Conservation (phyloP, 352 stramenopile species). For the Pythium biforme region DNA sequence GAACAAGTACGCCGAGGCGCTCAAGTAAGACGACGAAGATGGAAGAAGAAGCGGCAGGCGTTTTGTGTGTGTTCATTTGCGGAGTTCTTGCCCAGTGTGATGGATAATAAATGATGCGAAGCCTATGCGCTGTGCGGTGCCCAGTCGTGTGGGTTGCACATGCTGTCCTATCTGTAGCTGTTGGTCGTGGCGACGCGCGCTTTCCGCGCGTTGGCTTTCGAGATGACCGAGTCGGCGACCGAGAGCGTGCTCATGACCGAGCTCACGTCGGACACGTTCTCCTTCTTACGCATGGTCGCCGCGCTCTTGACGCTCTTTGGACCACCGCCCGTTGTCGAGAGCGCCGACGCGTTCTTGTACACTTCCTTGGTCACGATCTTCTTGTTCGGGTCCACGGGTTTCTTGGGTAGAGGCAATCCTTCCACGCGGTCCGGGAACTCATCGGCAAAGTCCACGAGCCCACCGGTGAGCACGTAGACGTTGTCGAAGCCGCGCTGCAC, state of each 20-base stretch:
- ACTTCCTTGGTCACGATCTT: slow-evolving; percentile 47
- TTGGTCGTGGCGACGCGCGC: slow-evolving; percentile 37
- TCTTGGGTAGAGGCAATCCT: slow-evolving; percentile 52
- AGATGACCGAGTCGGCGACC: slow-evolving; percentile 77
- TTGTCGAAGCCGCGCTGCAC: slow-evolving; percentile 85
- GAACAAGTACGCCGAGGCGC: slow-evolving; percentile 56
- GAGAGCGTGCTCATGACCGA: slow-evolving; percentile 60
- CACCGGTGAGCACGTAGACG: slow-evolving; percentile 75
- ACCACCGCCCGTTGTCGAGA: slow-evolving; percentile 29
- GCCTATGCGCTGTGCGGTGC: background rate
- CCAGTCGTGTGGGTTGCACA: background rate
- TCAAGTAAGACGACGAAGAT: slow-evolving; percentile 22
- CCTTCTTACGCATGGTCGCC: slow-evolving; percentile 43
- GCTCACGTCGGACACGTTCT: slow-evolving; percentile 50
- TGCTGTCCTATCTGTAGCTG: slow-evolving; percentile 55
- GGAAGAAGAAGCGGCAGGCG: background rate
- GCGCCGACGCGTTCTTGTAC: slow-evolving; percentile 48
- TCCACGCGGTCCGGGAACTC: slow-evolving; percentile 66
- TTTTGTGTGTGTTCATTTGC: background rate
- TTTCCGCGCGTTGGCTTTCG: slow-evolving; percentile 66
- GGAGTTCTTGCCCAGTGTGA: background rate
- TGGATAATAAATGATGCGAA: slow-evolving; percentile 3
- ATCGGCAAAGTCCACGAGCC: slow-evolving; percentile 63
- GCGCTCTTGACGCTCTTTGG: slow-evolving; percentile 58
- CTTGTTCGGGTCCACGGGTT: slow-evolving; percentile 49